Evolutionary conservation across 768 basidiomycete genomes (phyloP).

Genomic region (Coprinellus micaceus): DNA sequence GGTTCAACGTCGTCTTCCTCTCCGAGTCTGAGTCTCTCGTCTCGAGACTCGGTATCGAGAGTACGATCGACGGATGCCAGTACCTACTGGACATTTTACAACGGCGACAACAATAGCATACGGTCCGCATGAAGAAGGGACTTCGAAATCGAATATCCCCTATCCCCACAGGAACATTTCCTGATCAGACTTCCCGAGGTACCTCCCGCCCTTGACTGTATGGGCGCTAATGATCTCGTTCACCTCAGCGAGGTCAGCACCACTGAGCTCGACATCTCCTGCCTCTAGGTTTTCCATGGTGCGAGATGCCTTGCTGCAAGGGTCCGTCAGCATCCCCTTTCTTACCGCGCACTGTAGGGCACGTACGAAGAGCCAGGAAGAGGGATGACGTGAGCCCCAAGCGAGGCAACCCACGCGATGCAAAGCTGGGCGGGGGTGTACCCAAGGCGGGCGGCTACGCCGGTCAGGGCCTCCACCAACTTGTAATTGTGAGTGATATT

Average conservation of each 20-base stretch:
- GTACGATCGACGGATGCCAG: no score
- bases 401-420: conserved; percentile 41
- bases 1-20: no score
- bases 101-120: no score
- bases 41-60: no score
- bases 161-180: conserved; percentile 1
- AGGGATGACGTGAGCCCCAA: conserved; percentile 43
- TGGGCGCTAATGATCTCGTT: conserved; percentile 27
- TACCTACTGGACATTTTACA: no score
- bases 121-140: no score
- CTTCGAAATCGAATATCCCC: no score
- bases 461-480: conserved; percentile 38
- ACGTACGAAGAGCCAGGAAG: conserved; percentile 48
- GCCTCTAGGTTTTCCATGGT: conserved; percentile 45
- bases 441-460: conserved; percentile 38
- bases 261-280: conserved; percentile 37
- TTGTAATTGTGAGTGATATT: conserved; percentile 40
- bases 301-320: conserved; percentile 17
- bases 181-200: neutral
- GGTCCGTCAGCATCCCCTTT: no score
- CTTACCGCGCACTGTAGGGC: neutral
- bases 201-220: neutral
- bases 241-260: conserved; percentile 39
- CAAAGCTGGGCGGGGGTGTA: conserved; percentile 40
- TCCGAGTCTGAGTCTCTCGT: no score